These are phyloP conservation scores for Penicillium sp. DNA, from an alignment of 2,329 filamentous ascomycete genomes.

Conservation along the genomic window DNA sequence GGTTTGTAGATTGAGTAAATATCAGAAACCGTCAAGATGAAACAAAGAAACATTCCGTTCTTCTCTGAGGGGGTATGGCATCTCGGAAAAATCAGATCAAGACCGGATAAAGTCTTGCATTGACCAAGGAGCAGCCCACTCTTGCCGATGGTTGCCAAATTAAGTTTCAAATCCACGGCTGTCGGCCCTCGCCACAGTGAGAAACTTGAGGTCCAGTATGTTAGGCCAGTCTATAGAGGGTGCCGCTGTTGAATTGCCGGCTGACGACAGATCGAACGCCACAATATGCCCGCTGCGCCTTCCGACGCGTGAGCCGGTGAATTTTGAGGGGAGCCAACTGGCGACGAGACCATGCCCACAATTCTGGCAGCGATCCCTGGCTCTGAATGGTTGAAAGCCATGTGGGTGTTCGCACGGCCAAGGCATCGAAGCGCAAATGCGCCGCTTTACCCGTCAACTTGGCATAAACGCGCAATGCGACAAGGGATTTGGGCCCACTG, in stretches of 20 bases:
- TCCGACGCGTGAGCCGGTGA: not conserved
- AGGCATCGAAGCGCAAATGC: not conserved
- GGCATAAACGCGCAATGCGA: not conserved
- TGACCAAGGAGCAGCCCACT: not conserved
- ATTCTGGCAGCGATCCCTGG: not conserved
- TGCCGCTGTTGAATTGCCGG: not conserved
- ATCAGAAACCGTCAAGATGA: not conserved
- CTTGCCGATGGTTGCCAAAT: not conserved
- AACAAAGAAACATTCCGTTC: not conserved
- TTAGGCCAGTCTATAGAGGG: not conserved
- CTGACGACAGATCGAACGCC: not conserved
- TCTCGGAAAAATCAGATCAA: too few species aligned
- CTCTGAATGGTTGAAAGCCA: not conserved
- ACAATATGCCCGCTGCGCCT: constrained; percentile 1
- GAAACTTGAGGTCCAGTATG: not conserved
- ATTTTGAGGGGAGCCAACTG: not conserved
- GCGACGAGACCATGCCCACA: not conserved
- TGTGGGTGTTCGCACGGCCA: constrained; percentile 1
- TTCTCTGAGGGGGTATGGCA: too few species aligned
- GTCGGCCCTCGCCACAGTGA: not conserved
- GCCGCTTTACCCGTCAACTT: not conserved
- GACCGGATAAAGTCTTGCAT: not conserved
- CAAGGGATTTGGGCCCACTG: not conserved
- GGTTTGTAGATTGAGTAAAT: not conserved
- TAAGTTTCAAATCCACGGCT: not conserved